phyloP scores from a whole-genome alignment of 2,329 filamentous ascomycete genomes.

The Decorospora gaudefroyi region DNA sequence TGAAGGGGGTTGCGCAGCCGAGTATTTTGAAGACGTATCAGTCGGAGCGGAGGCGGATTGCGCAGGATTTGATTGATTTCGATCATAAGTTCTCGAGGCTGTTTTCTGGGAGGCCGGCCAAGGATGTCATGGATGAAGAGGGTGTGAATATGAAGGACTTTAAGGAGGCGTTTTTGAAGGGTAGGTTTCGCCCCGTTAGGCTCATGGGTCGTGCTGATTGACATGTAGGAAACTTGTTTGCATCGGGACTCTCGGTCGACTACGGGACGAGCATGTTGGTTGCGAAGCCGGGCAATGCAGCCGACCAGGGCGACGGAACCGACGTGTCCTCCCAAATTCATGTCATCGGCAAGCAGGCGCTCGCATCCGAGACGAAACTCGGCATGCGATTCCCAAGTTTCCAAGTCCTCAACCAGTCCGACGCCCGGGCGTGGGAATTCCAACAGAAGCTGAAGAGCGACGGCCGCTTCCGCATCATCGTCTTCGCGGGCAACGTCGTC shows the following conservation, averaged over 20 bases:
- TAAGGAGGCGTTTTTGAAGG: conserved; percentile 62
- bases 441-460: conserved; percentile 61
- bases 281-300: conserved; percentile 54
- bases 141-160: conserved; percentile 67
- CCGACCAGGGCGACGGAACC: conserved; percentile 55
- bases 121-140: conserved; percentile 63
- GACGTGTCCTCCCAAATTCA: conserved; percentile 42
- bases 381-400: conserved; percentile 64
- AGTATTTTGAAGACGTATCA: conserved; percentile 58
- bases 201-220: too few species aligned
- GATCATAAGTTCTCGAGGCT: conserved; percentile 56
- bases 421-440: conserved; percentile 62
- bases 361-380: conserved; percentile 54
- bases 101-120: conserved; percentile 57
- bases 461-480: conserved; percentile 62
- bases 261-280: conserved; percentile 63
- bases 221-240: conserved; percentile 64
- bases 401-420: conserved; percentile 64
- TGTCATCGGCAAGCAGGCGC: conserved; percentile 46
- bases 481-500: conserved; percentile 66
- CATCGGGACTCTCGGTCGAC: conserved; percentile 61
- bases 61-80: conserved; percentile 66
- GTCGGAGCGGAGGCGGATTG: conserved; percentile 61
- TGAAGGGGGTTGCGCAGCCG: conserved; percentile 50
- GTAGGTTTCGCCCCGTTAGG: too few species aligned